Base-by-base conservation (phyloP, 2,329 filamentous ascomycete species). In the Cladorrhinum sp. region DNA sequence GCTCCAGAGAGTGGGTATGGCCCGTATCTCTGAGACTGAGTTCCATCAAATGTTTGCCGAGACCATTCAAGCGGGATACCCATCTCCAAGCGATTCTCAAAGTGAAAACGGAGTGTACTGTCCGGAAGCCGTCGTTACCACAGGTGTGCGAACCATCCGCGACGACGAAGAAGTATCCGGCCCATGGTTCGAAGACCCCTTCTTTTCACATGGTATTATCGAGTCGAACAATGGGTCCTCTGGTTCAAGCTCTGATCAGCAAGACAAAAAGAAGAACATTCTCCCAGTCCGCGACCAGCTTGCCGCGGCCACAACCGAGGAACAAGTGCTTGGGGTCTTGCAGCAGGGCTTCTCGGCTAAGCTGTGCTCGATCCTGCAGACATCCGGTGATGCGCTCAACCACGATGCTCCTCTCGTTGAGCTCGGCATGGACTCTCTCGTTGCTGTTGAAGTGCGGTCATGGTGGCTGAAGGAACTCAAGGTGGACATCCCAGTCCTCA, bases 401-500 rank as follows among this genome's bases (percentile, higher is more conserved):
- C 26, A 21, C 10, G 12, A 20, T 5, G 18, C 42, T 20, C 39
- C 42, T 10, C 23, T 57, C 1, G 23, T 39, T 28, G n/a, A n/a
- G 1, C 59, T 65, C 3, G 72, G 73, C 1, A 21, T 73, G 10
- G 73, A 74, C 58, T 69, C 65, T 1, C 48, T 74, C 28, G 64
- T 73, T 12, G 69, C 65, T 0, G 66, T 77, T 5, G 75, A 78
- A 58, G 63, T 78, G 24, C 68, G 75, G 1, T 69, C 66, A n/a
- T 79, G 76, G 76, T 70, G 74, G 56, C 72, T 67, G 42, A 69
- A 71, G 62, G 65, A 64, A 4, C 65, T 78, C 7, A 71, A 70
- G 2, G 64, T 66, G n/a, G 66, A 72, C 14, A 57, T 74, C 2
- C 65, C 71, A 0, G 70, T 73, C 4, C 65, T 75, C 28, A 72